phyloP scores from a whole-genome alignment of 1,284 basidiomycete genomes.

The Irpex lacteus region DNA sequence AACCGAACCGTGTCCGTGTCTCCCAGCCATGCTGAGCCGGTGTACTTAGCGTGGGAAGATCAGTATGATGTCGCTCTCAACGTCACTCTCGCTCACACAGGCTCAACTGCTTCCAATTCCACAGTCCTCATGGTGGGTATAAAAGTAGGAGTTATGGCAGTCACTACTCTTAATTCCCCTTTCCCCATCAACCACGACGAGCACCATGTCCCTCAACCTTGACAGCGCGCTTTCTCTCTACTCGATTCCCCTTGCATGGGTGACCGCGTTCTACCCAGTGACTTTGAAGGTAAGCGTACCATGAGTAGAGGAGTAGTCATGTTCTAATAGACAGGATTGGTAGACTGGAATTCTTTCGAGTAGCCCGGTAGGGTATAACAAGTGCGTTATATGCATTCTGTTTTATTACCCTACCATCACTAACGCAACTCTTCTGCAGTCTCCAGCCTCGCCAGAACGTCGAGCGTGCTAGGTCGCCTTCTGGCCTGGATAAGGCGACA shows the following conservation, averaged over 20 bases:
- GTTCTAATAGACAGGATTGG: not conserved
- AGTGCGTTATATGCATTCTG: not conserved
- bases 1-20: too few relatives aligned
- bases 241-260: conserved; percentile 11
- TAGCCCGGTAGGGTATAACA: conserved; percentile 1
- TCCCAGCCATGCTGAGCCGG: too few relatives aligned
- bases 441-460: conserved; percentile 7
- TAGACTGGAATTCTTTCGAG: not conserved
- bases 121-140: too few relatives aligned
- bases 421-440: not conserved
- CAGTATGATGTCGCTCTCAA: too few relatives aligned
- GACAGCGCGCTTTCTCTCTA: conserved; percentile 12
- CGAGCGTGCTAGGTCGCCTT: not conserved
- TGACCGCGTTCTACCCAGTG: conserved; percentile 10
- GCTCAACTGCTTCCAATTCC: too few relatives aligned
- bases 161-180: too few relatives aligned
- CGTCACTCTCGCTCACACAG: too few relatives aligned
- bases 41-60: too few relatives aligned
- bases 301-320: not conserved
- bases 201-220: conserved; percentile 9
- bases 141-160: too few relatives aligned
- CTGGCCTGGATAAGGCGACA: conserved; percentile 1
- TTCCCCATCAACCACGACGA: not conserved
- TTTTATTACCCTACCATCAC: not conserved
- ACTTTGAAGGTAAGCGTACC: conserved; percentile 1